phyloP scores from a whole-genome alignment of 108 stramenopile species.

The Skeletonema marinoi region DNA sequence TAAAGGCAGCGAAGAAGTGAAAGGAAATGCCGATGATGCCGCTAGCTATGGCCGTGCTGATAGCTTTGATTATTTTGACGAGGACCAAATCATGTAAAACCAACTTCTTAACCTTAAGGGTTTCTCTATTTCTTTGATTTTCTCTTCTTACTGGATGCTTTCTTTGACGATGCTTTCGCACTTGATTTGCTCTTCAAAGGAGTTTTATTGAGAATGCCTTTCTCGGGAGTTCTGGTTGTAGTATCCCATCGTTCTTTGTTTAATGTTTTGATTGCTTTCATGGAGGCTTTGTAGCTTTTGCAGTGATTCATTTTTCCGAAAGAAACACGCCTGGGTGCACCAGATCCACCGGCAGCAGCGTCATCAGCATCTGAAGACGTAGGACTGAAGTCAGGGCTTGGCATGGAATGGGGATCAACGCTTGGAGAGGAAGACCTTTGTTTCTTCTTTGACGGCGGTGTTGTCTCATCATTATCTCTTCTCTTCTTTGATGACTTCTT shows the following conservation, averaged over 20 bases:
- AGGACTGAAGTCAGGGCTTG: conserved; percentile 9
- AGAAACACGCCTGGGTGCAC: conserved; percentile 58
- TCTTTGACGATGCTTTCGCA: not conserved
- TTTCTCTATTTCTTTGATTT: not conserved
- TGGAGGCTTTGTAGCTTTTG: conserved; percentile 82
- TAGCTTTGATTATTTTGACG: conserved; percentile 18
- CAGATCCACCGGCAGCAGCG: not conserved
- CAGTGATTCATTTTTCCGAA: conserved; percentile 69
- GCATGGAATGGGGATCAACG: conserved; percentile 30
- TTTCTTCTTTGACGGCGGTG: conserved; percentile 12
- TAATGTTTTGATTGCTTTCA: conserved; percentile 72
- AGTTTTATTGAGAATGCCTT: conserved; percentile 53
- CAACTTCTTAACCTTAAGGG: not conserved
- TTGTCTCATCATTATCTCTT: conserved; percentile 22
- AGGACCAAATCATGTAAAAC: conserved; percentile 18
- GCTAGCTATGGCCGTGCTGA: conserved; percentile 12
- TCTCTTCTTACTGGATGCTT: not conserved
- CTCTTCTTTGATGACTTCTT: conserved; percentile 47
- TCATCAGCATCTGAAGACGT: conserved; percentile 25
- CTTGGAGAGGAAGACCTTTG: conserved; percentile 24
- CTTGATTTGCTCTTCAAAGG: not conserved
- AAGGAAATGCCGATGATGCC: not conserved
- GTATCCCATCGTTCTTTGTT: conserved; percentile 49
- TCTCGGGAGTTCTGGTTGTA: conserved; percentile 58
- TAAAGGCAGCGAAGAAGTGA: not conserved